Evolutionary conservation across 495 filamentous ascomycete species (phyloP).

Genomic region (Penicillium crystallinum): DNA sequence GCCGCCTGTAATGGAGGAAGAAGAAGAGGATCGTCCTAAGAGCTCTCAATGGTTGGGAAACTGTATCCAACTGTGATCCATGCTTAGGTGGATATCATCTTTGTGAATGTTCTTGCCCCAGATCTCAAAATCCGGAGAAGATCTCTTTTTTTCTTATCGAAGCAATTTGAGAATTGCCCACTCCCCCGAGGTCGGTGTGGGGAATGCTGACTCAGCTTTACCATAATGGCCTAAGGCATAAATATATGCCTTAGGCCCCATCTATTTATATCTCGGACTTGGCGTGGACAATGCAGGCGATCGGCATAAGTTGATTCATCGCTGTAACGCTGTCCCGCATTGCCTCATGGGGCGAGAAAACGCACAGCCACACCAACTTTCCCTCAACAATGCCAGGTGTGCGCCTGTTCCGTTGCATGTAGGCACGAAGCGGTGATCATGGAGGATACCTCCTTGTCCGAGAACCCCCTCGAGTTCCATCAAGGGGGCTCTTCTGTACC

Average conservation of each 20-base stretch:
- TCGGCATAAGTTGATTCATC: constrained; percentile 4
- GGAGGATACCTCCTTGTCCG: constrained; percentile 21
- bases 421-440: constrained; percentile 21
- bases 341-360: constrained; percentile 6
- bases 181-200: not conserved
- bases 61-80: not conserved
- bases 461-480: constrained; percentile 4
- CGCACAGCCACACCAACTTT: constrained; percentile 23
- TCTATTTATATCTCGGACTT: constrained; percentile 5
- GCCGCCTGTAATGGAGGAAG: constrained; percentile 12
- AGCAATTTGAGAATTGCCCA: not conserved
- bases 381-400: constrained; percentile 1
- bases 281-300: constrained; percentile 1
- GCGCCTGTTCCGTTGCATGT: constrained; percentile 16
- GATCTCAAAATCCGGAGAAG: not conserved
- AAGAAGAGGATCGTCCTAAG: not conserved
- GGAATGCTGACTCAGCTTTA: constrained; percentile 3
- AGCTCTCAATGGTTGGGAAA: not conserved
- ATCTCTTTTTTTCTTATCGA: constrained; percentile 7
- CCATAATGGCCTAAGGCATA: no score
- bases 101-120: not conserved
- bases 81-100: not conserved
- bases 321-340: constrained; percentile 2
- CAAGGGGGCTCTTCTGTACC: not conserved
- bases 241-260: not conserved